Evolutionary conservation across 805 yeast genomes (phyloP).

Genomic region (Saturnispora ahearnii): DNA sequence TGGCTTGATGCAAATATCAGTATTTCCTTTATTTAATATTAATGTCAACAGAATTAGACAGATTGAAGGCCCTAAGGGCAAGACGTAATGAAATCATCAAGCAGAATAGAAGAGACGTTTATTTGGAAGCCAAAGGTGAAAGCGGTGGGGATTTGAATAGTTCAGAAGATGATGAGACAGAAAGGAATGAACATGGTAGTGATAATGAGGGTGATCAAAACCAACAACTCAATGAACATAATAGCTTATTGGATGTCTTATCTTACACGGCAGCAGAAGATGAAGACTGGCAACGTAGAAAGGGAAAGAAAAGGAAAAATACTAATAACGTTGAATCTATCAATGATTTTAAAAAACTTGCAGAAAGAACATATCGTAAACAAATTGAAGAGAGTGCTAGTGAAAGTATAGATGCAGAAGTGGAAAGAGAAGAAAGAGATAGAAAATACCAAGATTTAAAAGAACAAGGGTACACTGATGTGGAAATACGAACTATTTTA

Average conservation of each 20-base stretch:
- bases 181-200: background rate
- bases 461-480: slow-evolving; percentile 19
- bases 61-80: slow-evolving; percentile 6
- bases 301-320: slow-evolving; percentile 19
- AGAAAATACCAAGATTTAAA: slow-evolving; percentile 21
- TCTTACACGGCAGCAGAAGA: slow-evolving; percentile 54
- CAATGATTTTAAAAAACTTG: slow-evolving; percentile 45
- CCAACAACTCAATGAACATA: slow-evolving; percentile 26
- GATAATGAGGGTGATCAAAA: background rate
- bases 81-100: slow-evolving; percentile 3
- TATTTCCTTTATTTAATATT: background rate
- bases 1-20: too few relatives aligned
- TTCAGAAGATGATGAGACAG: background rate
- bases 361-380: slow-evolving; percentile 52
- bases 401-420: slow-evolving; percentile 24
- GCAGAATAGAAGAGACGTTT: slow-evolving; percentile 11
- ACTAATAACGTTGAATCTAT: slow-evolving; percentile 25
- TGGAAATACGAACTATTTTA: slow-evolving; percentile 17
- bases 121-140: slow-evolving; percentile 10
- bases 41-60: background rate
- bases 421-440: slow-evolving; percentile 24
- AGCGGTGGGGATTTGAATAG: background rate
- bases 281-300: slow-evolving; percentile 40
- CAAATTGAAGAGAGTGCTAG: slow-evolving; percentile 29
- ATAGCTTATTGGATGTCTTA: slow-evolving; percentile 34